phyloP scores from a whole-genome alignment of 306 rosid genomes.

The Cyamopsis tetragonoloba region DNA sequence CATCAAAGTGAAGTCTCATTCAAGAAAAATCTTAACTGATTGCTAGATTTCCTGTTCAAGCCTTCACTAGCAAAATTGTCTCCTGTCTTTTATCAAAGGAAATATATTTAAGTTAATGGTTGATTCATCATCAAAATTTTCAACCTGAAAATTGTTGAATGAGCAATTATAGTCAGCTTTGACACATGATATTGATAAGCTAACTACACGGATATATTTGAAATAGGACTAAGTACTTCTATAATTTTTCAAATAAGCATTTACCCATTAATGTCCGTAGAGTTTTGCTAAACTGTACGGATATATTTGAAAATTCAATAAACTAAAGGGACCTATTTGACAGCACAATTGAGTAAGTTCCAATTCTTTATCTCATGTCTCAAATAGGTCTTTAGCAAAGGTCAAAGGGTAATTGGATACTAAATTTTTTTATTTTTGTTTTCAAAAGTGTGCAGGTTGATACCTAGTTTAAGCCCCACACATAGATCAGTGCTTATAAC shows the following conservation, averaged over 20 bases:
- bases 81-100: constrained; percentile 21
- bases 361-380: background rate
- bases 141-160: background rate
- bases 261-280: background rate
- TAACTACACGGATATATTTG: too few species aligned
- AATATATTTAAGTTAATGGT: background rate
- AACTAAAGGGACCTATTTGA: background rate
- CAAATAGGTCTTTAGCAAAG: background rate
- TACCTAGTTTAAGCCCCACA: too few species aligned
- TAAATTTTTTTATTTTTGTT: too few species aligned
- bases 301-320: background rate
- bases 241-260: background rate
- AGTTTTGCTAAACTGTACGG: background rate
- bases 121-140: background rate
- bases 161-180: background rate
- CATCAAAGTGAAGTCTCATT: constrained; percentile 12
- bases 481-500: too few species aligned
- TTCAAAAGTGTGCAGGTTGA: too few species aligned
- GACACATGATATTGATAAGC: background rate
- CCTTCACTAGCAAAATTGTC: background rate
- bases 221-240: background rate
- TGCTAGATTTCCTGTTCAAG: background rate
- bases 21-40: background rate
- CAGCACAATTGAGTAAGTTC: background rate
- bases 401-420: too few species aligned